phyloP scores from a whole-genome alignment of 1,284 basidiomycete genomes.

The Neotropicomus parvogracilis region DNA sequence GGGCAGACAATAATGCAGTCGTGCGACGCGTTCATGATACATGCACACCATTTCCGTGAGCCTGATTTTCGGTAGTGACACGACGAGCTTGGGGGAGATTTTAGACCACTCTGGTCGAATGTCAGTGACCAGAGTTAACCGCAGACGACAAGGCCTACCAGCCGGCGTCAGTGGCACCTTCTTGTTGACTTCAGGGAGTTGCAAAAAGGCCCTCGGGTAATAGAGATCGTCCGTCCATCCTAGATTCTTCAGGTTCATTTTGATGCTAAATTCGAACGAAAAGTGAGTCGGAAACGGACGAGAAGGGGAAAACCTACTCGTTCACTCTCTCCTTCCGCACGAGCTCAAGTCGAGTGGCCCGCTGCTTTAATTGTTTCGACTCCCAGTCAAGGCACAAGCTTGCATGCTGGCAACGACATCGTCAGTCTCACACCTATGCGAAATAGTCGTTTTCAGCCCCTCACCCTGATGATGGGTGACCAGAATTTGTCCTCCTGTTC shows the following conservation, averaged over 20 bases:
- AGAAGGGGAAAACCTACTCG: background rate
- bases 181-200: background rate
- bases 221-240: background rate
- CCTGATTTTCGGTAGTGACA: background rate
- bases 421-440: background rate
- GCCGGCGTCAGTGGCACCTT: background rate
- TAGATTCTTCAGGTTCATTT: background rate
- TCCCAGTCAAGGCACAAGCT: background rate
- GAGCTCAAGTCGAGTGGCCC: no score
- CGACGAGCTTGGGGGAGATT: background rate
- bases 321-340: background rate
- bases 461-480: background rate
- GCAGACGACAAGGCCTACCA: background rate
- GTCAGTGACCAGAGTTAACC: background rate
- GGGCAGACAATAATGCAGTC: background rate
- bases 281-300: no score
- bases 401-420: background rate
- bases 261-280: background rate
- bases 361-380: background rate
- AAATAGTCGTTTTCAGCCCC: background rate
- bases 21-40: background rate
- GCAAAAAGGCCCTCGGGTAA: background rate
- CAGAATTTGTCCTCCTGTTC: background rate
- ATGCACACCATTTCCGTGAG: background rate
- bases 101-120: background rate